Conservation (phyloP, 116 monocot genomes). For the Posidonia oceanica region DNA sequence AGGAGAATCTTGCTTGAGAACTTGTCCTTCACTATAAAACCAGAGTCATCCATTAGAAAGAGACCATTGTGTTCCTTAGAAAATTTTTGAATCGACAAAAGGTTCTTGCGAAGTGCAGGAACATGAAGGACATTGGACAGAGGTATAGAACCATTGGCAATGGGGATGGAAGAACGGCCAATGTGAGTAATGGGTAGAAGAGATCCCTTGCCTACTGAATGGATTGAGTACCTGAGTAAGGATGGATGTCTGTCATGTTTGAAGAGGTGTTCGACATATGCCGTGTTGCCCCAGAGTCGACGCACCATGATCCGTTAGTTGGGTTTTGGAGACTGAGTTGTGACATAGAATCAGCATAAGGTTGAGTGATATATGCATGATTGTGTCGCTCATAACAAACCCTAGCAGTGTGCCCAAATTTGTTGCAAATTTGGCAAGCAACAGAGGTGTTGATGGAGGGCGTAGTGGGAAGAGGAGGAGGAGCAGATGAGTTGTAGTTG, state of each 20-base stretch:
- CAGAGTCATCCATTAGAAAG: too few relatives aligned
- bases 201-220: too few relatives aligned
- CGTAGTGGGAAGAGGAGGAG: neutral
- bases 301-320: too few relatives aligned
- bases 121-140: neutral
- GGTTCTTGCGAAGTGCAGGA: too few relatives aligned
- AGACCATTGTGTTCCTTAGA: neutral
- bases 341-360: neutral
- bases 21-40: conserved; percentile 1
- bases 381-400: too few relatives aligned
- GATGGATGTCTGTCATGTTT: neutral
- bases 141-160: neutral
- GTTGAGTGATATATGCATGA: too few relatives aligned
- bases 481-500: neutral
- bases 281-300: too few relatives aligned
- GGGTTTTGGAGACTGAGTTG: too few relatives aligned
- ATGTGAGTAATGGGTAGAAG: neutral
- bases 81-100: neutral
- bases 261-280: neutral
- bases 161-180: neutral
- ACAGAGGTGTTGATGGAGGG: neutral
- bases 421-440: too few relatives aligned
- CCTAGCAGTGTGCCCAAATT: too few relatives aligned
- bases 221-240: neutral
- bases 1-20: too few relatives aligned